Base-by-base conservation (phyloP, 2,329 filamentous ascomycete species). In the Hypoxylon sp. region DNA sequence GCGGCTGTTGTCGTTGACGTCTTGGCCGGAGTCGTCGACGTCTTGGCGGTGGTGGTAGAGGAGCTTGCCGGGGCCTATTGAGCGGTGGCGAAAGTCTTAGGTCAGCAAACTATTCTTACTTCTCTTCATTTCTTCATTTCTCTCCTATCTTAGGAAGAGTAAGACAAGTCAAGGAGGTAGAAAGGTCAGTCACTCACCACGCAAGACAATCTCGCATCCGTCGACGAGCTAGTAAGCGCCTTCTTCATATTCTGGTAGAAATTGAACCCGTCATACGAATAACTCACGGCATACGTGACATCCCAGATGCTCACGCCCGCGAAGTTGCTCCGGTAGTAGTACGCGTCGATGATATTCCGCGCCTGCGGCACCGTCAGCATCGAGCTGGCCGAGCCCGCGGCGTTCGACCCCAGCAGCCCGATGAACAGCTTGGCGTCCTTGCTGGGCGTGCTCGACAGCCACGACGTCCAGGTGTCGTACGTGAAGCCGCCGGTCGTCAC, bases 301-400 rank as follows among this genome's bases (percentile, higher is more conserved):
- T 84, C 82, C 81, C 81, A 84, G 46, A 84, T 71, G 11, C 79
- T 80, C 17, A 84, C 72, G 61, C 81, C 82, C 26, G 79, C 81
- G 56, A 82, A 83, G 64, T 76, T 75, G 6, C 67, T n/a, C 17
- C 73, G 74, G 65, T 75, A 76, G 64, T 78, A 77, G 66, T 78
- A 76, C 56, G 76, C 68, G 56, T 78, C 78, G 55, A 82, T 72
- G 13, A 83, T 56, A 10, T 74, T 65, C 70, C 77, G 73, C 47
- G 81, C 70, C 34, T 75, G 70, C 7, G 70, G 67, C 1, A 77
- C 76, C 4, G 70, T 56, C 11, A 82, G 70, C 59, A 82, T 79
- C 4, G 62, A 68, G 24, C 78, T 79, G 2, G 72, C 54, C 24
- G 62, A 69, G 2, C 75, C 77, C 6, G 75, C 71, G 0, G 30